These are phyloP conservation scores for Lophiotrema nucula DNA, from an alignment of 495 filamentous ascomycete species.

Conservation along the genomic window DNA sequence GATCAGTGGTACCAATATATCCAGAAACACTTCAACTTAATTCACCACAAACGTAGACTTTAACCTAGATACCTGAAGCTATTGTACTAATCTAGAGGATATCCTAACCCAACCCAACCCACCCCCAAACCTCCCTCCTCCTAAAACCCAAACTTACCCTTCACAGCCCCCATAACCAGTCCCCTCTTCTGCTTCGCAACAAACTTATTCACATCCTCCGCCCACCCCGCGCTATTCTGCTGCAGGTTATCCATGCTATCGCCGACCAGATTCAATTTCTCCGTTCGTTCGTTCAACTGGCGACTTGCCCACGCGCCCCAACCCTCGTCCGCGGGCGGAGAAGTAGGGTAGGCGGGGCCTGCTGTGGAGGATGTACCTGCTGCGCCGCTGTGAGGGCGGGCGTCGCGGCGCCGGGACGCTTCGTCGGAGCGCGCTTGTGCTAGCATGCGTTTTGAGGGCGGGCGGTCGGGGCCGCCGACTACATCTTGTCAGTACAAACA, in stretches of 20 bases:
- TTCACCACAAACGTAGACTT: too few relatives aligned
- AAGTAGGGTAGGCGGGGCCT: conserved; percentile 33
- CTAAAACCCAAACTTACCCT: conserved; percentile 34
- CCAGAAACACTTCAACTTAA: too few relatives aligned
- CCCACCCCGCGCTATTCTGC: conserved; percentile 75
- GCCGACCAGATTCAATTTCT: conserved; percentile 75
- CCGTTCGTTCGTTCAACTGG: conserved; percentile 83
- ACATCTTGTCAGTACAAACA: too few relatives aligned
- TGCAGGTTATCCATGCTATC: conserved; percentile 81
- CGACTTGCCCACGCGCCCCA: conserved; percentile 74
- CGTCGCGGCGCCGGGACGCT: conserved; percentile 54
- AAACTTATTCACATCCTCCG: conserved; percentile 82
- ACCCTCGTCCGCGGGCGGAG: conserved; percentile 50
- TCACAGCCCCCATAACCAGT: conserved; percentile 60
- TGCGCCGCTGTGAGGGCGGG: conserved; percentile 45
- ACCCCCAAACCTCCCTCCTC: too few relatives aligned
- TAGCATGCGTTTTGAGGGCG: conserved; percentile 75
- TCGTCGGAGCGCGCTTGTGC: conserved; percentile 61
- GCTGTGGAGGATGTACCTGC: conserved; percentile 39
- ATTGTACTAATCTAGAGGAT: too few relatives aligned
- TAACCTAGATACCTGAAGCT: too few relatives aligned
- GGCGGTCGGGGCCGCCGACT: conserved; percentile 85
- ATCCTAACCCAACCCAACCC: too few relatives aligned
- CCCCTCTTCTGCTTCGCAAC: conserved; percentile 82
- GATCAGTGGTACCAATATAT: too few relatives aligned